phyloP scores from a whole-genome alignment of 1,284 basidiomycete genomes.

The Puccinia triticina region DNA sequence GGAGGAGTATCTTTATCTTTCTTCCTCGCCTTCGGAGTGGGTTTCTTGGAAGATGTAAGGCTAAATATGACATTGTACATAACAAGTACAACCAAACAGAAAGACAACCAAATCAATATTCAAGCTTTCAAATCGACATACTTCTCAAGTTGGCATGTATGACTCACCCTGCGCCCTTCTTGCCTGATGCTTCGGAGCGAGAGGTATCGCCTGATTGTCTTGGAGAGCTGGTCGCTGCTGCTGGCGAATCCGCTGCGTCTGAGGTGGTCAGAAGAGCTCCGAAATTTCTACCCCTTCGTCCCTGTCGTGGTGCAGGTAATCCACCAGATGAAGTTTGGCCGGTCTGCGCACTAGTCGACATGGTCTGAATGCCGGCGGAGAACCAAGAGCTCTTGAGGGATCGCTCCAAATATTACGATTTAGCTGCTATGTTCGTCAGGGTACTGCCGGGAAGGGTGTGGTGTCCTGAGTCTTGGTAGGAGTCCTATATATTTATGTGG shows the following conservation, averaged over 20 bases:
- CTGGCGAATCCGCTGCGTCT: background rate
- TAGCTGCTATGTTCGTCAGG: background rate
- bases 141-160: background rate
- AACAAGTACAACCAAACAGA: background rate
- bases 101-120: background rate
- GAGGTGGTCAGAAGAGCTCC: conserved; percentile 10
- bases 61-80: background rate
- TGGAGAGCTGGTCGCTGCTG: background rate
- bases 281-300: conserved; percentile 17
- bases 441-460: background rate
- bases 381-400: no score
- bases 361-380: background rate
- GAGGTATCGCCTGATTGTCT: background rate
- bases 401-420: background rate
- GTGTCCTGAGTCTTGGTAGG: background rate
- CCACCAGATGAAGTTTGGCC: background rate
- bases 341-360: conserved; percentile 1
- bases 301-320: conserved; percentile 7
- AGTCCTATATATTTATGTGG: no score
- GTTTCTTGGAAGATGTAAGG: background rate
- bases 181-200: background rate
- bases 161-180: conserved; percentile 11
- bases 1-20: conserved; percentile 10
- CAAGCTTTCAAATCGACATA: background rate
- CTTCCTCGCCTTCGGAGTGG: background rate